Base-by-base conservation (phyloP, 83 land plant genomes). In the Larix sibirica region DNA sequence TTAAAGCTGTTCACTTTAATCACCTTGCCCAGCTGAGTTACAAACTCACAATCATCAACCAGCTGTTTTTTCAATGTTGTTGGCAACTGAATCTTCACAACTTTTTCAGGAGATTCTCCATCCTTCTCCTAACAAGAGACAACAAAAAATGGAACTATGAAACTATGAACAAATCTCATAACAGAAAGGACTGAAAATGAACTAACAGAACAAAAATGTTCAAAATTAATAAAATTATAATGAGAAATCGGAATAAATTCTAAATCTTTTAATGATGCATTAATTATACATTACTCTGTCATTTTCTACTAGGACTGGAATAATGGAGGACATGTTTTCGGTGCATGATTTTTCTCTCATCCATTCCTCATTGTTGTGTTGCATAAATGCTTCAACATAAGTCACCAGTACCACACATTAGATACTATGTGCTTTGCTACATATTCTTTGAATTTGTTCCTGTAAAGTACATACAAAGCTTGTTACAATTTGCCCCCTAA, bases 31-130 rank as follows among this genome's bases (percentile, higher is more conserved):
- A 89, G 83, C 82, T 88, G 90, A 63, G 86, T 91, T 62, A 93
- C 90, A 81, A 80, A 93, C 24, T 93, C 92, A 83, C 89, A 93
- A 80, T 93, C 95, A 88, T 93, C 95, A 85, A 91, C 88, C 12
- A 93, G 80, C 80, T 93, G 95, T 83, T 93, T 93, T 81, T 82
- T 91, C 26, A 93, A 77, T 14, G 86, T 79, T 31, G 87, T 44
- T 18, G 95, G 95, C 75, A 93, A 85, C 54, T 84, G 90, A 26
- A 93, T 84, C 79, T 86, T 89, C 61, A 89, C 59, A 23, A 87
- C 83, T 77, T 87, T 89, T 69, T 91, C 93, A 16, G 85, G 23
- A 6, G 87, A 79, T 71, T 60, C 82, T 70, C 79, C 67, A 54
- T 88, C 87, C 74, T 89, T 87, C 68, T 91, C 89, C 90, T 88